Percentiles rank a stretch among this genome's conserved stretches.
These are phyloP conservation scores for Ricinus communis DNA, from an alignment of 345 rosid genomes.

Conservation along the genomic window DNA sequence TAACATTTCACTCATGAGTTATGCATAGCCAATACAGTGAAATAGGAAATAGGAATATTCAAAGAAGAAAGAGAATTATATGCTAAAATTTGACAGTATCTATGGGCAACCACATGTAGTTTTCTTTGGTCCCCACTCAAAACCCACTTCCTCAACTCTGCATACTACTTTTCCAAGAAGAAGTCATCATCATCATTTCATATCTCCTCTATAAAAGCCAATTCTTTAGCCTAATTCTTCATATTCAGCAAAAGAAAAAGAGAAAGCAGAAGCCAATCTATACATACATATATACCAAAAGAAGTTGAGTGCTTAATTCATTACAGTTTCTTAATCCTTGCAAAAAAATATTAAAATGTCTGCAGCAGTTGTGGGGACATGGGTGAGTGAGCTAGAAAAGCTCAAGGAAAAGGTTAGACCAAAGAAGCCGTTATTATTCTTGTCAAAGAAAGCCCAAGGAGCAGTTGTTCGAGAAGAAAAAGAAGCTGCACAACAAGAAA, in stretches of 20 bases:
- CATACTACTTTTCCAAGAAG: neutral
- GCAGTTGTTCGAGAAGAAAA: slow-evolving; percentile 19
- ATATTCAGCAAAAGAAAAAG: neutral
- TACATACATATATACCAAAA: no score
- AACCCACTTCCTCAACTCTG: neutral
- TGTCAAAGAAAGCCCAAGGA: slow-evolving; percentile 22
- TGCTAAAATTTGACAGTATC: neutral
- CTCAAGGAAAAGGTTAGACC: slow-evolving; percentile 45
- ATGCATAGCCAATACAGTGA: neutral
- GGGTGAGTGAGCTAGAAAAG: slow-evolving; percentile 56
- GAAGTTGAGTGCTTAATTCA: no score
- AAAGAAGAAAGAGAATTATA: neutral
- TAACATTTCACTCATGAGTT: neutral
- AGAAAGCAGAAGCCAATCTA: neutral
- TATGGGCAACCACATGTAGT: slow-evolving; percentile 20
- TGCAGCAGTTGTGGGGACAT: slow-evolving; percentile 48
- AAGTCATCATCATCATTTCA: neutral
- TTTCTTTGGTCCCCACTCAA: neutral
- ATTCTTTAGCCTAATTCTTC: neutral
- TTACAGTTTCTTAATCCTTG: no score
- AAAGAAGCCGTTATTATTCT: slow-evolving; percentile 27
- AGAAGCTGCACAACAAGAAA: slow-evolving; percentile 18
- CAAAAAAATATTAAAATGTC: slow-evolving; percentile 34
- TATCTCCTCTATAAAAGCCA: neutral
- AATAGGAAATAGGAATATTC: slow-evolving; percentile 22